These are phyloP conservation scores for Alternaria sp. DNA, from an alignment of 2,329 filamentous ascomycete genomes.

Conservation along the genomic window DNA sequence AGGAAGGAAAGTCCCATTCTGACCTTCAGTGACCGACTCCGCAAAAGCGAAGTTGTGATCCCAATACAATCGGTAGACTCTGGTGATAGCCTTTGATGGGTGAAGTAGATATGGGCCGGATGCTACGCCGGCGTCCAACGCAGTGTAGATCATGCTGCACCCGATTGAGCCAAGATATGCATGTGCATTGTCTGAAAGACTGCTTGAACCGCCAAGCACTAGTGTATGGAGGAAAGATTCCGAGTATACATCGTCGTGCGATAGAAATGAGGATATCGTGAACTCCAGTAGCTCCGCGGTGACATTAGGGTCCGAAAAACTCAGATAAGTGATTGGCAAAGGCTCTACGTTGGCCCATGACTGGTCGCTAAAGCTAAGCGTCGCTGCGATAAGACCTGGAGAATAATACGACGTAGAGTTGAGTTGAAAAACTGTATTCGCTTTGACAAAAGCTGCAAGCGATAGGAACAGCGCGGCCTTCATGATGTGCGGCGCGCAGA, in stretches of 20 bases:
- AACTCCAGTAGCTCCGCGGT: not conserved
- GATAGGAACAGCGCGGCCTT: not conserved
- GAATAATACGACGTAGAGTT: slow-evolving; percentile 10
- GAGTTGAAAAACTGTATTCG: slow-evolving; percentile 3
- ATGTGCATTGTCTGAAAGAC: not conserved
- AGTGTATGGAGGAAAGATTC: slow-evolving; percentile 9
- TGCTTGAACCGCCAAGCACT: slow-evolving; percentile 7
- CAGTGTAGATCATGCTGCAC: slow-evolving; percentile 6
- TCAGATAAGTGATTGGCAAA: slow-evolving; percentile 1
- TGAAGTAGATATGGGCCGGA: slow-evolving; percentile 15
- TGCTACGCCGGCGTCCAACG: not conserved
- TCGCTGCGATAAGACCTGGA: slow-evolving; percentile 1
- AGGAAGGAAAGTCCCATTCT: slow-evolving; percentile 15
- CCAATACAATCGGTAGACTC: slow-evolving; percentile 19
- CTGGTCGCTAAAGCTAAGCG: not conserved
- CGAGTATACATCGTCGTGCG: slow-evolving; percentile 13
- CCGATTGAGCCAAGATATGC: slow-evolving; percentile 4
- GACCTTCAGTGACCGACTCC: slow-evolving; percentile 17
- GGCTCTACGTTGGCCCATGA: not conserved
- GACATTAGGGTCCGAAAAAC: not conserved
- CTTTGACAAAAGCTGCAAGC: not conserved
- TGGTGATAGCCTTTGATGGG: slow-evolving; percentile 11
- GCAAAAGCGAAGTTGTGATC: slow-evolving; percentile 15
- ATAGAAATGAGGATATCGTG: not conserved
- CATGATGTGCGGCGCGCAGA: not conserved